Conservation (phyloP, 208 protist genomes). For the Leishmania lainsoni region DNA sequence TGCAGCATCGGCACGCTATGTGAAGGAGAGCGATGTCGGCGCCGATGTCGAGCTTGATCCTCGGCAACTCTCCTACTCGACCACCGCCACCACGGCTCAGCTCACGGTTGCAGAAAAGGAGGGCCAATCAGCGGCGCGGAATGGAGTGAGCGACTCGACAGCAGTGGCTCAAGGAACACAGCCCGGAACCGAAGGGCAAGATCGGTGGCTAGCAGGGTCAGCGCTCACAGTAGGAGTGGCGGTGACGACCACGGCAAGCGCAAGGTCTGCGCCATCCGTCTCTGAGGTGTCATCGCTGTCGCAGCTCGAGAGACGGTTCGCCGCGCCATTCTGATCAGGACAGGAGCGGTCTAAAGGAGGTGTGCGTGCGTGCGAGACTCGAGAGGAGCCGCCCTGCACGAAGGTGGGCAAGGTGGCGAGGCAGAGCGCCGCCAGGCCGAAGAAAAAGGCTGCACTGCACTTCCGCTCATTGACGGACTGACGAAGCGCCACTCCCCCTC, state of each 20-base stretch:
- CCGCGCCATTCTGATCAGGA: conserved; percentile 20
- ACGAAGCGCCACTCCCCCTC: not conserved
- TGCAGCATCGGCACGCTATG: not conserved
- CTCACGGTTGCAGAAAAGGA: not conserved
- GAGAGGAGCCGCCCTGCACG: not conserved
- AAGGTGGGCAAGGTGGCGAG: not conserved
- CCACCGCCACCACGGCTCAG: conserved; percentile 5
- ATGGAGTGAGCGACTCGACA: not conserved
- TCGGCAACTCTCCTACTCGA: conserved; percentile 30
- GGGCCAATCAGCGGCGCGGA: not conserved
- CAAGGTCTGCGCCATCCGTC: conserved; percentile 12
- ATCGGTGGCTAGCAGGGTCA: not conserved
- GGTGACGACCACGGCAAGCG: not conserved
- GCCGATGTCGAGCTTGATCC: conserved; percentile 23
- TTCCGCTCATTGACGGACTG: no score
- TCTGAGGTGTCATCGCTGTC: conserved; percentile 34
- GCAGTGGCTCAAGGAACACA: not conserved
- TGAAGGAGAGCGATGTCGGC: not conserved
- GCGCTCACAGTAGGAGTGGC: not conserved
- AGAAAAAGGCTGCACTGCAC: no score
- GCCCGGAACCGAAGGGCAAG: not conserved
- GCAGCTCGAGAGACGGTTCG: conserved; percentile 24
- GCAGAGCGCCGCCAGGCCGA: not conserved
- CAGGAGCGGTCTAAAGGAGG: not conserved
- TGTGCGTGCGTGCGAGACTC: not conserved